Base-by-base conservation (phyloP, 108 stramenopile species). In the Pseudonitzschia multiseries region DNA sequence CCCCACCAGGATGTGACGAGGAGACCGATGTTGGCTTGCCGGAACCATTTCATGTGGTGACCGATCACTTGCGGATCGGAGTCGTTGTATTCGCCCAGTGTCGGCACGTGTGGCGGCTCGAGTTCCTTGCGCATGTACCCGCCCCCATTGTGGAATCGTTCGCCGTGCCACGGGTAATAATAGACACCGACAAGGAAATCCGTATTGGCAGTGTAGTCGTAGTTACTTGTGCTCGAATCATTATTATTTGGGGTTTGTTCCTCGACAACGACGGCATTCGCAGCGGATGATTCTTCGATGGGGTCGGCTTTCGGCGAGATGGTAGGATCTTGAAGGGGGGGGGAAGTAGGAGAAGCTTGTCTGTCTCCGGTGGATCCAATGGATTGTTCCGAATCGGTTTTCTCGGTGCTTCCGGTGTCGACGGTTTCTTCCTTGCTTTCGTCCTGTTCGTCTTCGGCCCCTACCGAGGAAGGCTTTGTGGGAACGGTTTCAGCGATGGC, bases 1-100 rank as follows among this genome's bases (percentile, higher is more conserved):
- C 83, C 83, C 83, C 83, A 84, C 83, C 83, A 84, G 21, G 61
- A 64, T 6, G 77, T 78, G 17, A 78, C 71, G 20, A 70, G 70
- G 17, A 78, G 51, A 8, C 59, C 56, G 41, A 79, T 71, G 48
- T 79, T 79, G 17, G 72, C 72, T n/a, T 69, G 50, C 20, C 73
- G 72, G 29, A 62, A 73, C 78, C 66, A 69, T 50, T 51, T 27
- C 67, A 79, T 59, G 63, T 79, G 78, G 21, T 71, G 52, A 0
- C 51, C 67, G 57, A 79, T 69, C 8, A 74, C 59, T 15, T 57
- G 15, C 2, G 78, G 78, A 59, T 79, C 73, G 9, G 66, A 65
- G 22, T 79, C 73, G 46, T 79, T 57, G 51, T 79, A 79, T 51
- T 79, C 78, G 14, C 78, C 78, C 56, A 79, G 36, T 21, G 65